Evolutionary conservation across 306 rosid genomes (phyloP), one percentile per base, ranked within the genome.

Genomic region (Glycyrrhiza uralensis): DNA sequence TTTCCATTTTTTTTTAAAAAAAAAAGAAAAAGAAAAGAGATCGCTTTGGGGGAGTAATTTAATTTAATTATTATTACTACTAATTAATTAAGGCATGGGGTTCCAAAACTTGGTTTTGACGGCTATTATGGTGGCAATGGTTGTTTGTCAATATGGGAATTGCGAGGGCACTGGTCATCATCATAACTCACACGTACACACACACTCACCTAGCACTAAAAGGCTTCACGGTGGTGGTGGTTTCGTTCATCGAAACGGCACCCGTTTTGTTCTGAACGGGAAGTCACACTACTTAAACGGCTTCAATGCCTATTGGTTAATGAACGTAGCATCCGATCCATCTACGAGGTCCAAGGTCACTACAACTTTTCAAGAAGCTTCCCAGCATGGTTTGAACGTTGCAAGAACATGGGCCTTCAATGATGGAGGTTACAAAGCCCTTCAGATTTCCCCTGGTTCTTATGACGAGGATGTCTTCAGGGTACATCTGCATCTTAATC

Each of bases 261-360:
- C 76, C 22, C 85, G 22, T 38, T 85, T 88, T 45, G n/a, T 64
- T 2, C 6, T 76, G 46, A 50, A 79, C 6, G 85, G 81, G 15
- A 76, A 80, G 14, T 54, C 72, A 55, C 54, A 74, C 29, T 75
- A 76, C 46, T 35, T 85, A 24, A 85, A 88, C 1, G 93, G 90
- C 0, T 88, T 88, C 67, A 88, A 88, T 72, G 59, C 93, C 0
- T 85, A 79, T 35, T 85, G 88, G 90, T 75, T 85, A 58, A 83
- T 83, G 88, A 61, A 46, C 26, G 30, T 79, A 74, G 90, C 90
- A 5, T 59, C 90, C 6, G 82, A 85, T 23, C 75, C 88, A 12
- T 76, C 75, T 15, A 76, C 84, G 1, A 82, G 59, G 13, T 66
- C 68, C 35, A 83, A 79, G 68, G 85, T 87, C 64, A 74, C 87